phyloP scores from a whole-genome alignment of 2,329 filamentous ascomycete species.

The Parastagonospora avenae region DNA sequence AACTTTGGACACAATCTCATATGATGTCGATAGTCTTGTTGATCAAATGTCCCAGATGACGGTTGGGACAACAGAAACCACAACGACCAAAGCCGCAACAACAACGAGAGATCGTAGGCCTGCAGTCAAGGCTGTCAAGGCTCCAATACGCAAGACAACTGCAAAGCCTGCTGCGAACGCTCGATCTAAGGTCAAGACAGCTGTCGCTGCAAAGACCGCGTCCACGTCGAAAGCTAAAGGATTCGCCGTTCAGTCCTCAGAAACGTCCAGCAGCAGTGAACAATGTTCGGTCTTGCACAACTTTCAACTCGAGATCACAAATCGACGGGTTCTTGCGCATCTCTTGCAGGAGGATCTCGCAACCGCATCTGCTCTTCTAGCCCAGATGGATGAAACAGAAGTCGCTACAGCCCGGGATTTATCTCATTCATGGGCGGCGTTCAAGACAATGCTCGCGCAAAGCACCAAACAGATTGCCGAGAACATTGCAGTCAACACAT shows the following conservation, averaged over 20 bases:
- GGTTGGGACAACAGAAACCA: conserved; percentile 30
- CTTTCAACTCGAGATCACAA: conserved; percentile 56
- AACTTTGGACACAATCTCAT: conserved; percentile 27
- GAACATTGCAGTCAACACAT: conserved; percentile 84
- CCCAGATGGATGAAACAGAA: conserved; percentile 29
- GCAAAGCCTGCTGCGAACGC: conserved; percentile 17
- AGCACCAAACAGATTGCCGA: conserved; percentile 74
- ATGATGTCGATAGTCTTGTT: conserved; percentile 45
- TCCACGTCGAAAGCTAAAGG: conserved; percentile 17
- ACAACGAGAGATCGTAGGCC: conserved; percentile 30
- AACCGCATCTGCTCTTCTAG: conserved; percentile 35
- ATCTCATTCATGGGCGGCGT: conserved; percentile 64
- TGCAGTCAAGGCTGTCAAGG: conserved; percentile 14
- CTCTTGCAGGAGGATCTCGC: conserved; percentile 38
- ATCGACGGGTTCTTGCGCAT: conserved; percentile 56
- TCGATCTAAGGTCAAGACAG: conserved; percentile 19
- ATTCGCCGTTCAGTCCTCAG: conserved; percentile 3
- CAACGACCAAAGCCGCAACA: conserved; percentile 11
- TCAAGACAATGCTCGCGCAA: conserved; percentile 70
- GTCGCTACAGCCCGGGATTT: conserved; percentile 49
- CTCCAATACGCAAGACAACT: neutral
- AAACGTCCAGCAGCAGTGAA: conserved; percentile 23
- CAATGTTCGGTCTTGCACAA: conserved; percentile 48
- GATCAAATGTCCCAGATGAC: conserved; percentile 51
- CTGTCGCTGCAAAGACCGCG: conserved; percentile 17